Evolutionary conservation across 257 asterid genomes (phyloP), one percentile per base, ranked within the genome.

Genomic region (Osmanthus fragrans): DNA sequence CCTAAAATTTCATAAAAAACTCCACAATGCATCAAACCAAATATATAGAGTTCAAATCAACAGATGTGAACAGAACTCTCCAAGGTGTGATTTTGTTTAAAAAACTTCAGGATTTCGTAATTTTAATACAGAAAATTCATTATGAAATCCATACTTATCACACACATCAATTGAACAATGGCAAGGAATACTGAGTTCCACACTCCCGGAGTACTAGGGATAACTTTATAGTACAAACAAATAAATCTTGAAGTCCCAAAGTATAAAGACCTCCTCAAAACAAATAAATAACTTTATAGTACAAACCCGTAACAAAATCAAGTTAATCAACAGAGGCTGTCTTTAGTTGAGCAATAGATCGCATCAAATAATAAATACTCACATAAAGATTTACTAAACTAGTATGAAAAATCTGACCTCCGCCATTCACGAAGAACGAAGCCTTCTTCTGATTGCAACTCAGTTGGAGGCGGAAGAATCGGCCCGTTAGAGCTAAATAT

Each of bases 341-440:
- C 45, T 39, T 8, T 39, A 39, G 13, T 9, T 39, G 45, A 39
- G 45, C 45, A 39, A 39, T 8, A 39, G 45, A 51, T 0, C 63
- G 21, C 63, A 51, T 16, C 6, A 51, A 51, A n/a, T 51, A 18
- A 51, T 0, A 15, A 51, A 51, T 51, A 51, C 18, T 51, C 19
- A 51, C n/a, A 51, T 18, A 1, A 51, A 51, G 18, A 0, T 0
- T 15, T 10, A 51, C 63, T 51, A n/a, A 51, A 51, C 10, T 16
- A 51, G 21, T 51, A 51, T 51, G 63, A 51, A 63, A 51, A 77
- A 86, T 19, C 92, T 81, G 39, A 92, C 97, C 97, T 87, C 74
- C 96, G 89, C 98, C 98, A 94, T 78, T 94, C 96, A 18, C 92
- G 94, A 83, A 94, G 92, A 70, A 89, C 96, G 74, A 79, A 86